Conservation (phyloP, 495 filamentous ascomycete genomes). For the Annulohypoxylon moriforme region DNA sequence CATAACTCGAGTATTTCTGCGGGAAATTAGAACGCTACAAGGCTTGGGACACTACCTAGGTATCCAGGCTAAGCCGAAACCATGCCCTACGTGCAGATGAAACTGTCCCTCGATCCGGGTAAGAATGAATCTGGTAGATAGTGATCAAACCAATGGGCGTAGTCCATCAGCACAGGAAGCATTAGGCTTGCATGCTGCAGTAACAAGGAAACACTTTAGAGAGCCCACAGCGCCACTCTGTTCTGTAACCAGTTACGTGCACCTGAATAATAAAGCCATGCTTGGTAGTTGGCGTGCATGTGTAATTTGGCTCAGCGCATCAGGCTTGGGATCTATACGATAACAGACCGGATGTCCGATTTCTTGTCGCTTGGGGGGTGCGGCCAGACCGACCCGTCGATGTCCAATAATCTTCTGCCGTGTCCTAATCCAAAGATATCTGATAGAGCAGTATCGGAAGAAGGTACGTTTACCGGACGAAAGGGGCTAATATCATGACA, state of each 20-base stretch:
- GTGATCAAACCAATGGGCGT: conserved; percentile 21
- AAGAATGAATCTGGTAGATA: conserved; percentile 7
- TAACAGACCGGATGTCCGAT: conserved; percentile 44
- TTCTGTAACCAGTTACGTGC: conserved; percentile 1
- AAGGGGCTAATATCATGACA: conserved; percentile 5
- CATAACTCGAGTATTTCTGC: conserved; percentile 7
- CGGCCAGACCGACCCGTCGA: conserved; percentile 22
- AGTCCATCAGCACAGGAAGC: not conserved
- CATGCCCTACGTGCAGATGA: conserved; percentile 16
- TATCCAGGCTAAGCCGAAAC: conserved; percentile 11
- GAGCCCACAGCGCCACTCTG: not conserved
- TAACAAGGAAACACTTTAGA: conserved; percentile 13
- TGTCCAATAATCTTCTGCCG: conserved; percentile 21
- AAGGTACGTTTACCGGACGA: conserved; percentile 22
- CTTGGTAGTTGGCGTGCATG: conserved; percentile 29
- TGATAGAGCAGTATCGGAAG: conserved; percentile 7
- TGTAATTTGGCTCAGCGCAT: conserved; percentile 23
- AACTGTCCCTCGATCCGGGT: conserved; percentile 19
- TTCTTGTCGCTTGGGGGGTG: conserved; percentile 3
- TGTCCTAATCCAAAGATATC: not conserved
- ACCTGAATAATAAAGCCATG: conserved; percentile 32
- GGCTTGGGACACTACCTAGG: conserved; percentile 1
- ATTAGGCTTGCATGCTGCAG: conserved; percentile 20
- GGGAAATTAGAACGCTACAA: conserved; percentile 9
- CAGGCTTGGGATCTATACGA: conserved; percentile 27